Percentiles rank a stretch among this genome's conserved stretches.
Evolutionary conservation across 352 stramenopile species (phyloP).

Genomic region (Hyaloperonospora arabidopsidis): DNA sequence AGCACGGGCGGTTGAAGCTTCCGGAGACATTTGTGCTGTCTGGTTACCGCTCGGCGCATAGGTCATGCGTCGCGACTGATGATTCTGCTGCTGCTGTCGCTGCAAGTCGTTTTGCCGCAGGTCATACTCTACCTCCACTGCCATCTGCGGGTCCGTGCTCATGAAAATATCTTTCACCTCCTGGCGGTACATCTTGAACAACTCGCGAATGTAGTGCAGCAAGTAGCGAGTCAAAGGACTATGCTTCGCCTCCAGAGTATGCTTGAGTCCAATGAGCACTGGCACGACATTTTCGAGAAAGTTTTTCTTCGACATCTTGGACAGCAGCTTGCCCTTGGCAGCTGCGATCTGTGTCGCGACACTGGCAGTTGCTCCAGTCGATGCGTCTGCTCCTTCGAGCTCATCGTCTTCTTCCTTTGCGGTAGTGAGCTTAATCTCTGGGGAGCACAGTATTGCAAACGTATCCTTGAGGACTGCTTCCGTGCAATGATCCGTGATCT

Average conservation of each 20-base stretch:
- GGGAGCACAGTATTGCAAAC: constrained; percentile 80
- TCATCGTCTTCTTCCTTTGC: constrained; percentile 50
- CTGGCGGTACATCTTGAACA: constrained; percentile 90
- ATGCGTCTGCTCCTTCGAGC: constrained; percentile 56
- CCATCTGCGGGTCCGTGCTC: constrained; percentile 87
- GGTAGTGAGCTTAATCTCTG: constrained; percentile 79
- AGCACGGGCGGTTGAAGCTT: constrained; percentile 6
- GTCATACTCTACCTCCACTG: constrained; percentile 96
- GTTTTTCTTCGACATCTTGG: constrained; percentile 95
- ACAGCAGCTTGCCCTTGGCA: constrained; percentile 90
- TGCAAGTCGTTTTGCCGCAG: constrained; percentile 72
- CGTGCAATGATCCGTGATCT: constrained; percentile 75
- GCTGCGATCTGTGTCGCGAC: constrained; percentile 71
- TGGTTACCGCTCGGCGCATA: constrained; percentile 11
- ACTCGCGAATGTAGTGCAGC: constrained; percentile 90
- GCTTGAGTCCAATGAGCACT: constrained; percentile 93
- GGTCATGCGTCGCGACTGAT: constrained; percentile 20
- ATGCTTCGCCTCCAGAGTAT: constrained; percentile 88
- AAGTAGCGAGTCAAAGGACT: constrained; percentile 91
- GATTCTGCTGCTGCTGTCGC: constrained; percentile 44
- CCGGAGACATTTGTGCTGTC: constrained; percentile 11
- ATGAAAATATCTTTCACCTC: constrained; percentile 91
- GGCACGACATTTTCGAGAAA: constrained; percentile 95
- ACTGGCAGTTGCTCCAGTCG: constrained; percentile 22
- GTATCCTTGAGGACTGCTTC: constrained; percentile 86